These are phyloP conservation scores for Staphylotrichum longicolle DNA, from an alignment of 495 filamentous ascomycete genomes.

Conservation along the genomic window DNA sequence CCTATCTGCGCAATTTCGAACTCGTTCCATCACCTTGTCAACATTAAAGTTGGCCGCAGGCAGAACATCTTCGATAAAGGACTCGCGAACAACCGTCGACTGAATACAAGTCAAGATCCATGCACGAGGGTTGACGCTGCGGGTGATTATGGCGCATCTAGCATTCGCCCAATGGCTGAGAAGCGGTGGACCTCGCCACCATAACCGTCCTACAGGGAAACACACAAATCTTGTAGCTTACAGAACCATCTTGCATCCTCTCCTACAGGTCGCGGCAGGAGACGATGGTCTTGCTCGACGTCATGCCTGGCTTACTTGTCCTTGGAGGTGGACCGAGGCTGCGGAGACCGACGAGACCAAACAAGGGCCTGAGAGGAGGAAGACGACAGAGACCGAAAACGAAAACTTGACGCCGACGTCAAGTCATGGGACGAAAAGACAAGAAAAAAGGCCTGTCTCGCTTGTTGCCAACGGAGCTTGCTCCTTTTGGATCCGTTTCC, in stretches of 20 bases:
- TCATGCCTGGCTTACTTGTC: neutral
- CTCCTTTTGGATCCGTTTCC: too few species aligned
- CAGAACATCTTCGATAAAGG: neutral
- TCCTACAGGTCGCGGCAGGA: neutral
- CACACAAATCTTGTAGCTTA: neutral
- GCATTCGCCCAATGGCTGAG: neutral
- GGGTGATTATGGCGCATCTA: too few species aligned
- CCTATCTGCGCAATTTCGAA: neutral
- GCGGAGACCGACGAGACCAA: too few species aligned
- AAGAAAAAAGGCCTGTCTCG: too few species aligned
- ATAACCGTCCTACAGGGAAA: neutral
- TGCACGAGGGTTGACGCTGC: neutral
- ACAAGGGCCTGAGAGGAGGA: too few species aligned
- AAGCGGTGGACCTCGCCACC: accelerated
- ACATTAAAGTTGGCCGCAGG: neutral
- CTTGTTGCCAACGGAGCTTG: too few species aligned
- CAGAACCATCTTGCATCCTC: neutral
- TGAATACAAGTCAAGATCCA: slow-evolving; percentile 10
- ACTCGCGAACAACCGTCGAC: slow-evolving; percentile 1
- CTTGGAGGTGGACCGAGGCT: neutral
- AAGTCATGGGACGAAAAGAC: too few species aligned
- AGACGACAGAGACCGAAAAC: too few species aligned
- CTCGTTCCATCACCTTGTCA: neutral
- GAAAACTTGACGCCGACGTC: too few species aligned
- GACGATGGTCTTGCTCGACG: neutral